Base-by-base conservation (phyloP, 108 stramenopile species). In the Bacterosira constricta region DNA sequence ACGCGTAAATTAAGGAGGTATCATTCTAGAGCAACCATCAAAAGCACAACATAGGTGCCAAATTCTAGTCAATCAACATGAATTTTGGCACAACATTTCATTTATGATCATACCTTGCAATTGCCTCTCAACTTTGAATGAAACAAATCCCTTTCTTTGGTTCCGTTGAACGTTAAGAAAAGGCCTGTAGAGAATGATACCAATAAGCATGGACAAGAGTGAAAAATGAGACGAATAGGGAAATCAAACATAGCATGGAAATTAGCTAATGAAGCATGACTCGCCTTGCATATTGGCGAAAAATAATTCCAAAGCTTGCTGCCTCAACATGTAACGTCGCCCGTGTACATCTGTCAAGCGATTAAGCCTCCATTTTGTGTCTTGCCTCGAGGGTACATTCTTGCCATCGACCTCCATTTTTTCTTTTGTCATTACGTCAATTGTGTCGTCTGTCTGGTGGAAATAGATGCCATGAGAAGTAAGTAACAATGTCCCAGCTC, bases 221-320 rank as follows among this genome's bases (percentile, higher is more conserved):
- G n/a, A n/a, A n/a, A n/a, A n/a, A n/a, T n/a, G n/a, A n/a, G n/a
- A n/a, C n/a, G n/a, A n/a, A n/a, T n/a, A n/a, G n/a, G n/a, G n/a
- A n/a, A n/a, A n/a, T 2, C 5, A 44, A 17, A 44, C 5, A 44
- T 44, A 44, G 42, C 9, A 15, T 31, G n/a, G n/a, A n/a, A n/a
- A n/a, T n/a, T n/a, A n/a, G n/a, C n/a, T n/a, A n/a, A 13, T 27
- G 13, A 32, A 17, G 9, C 5, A 31, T 31, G 29, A 54, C 53
- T 54, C 32, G 53, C 53, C 92, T 45, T 86, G 64, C 59, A 83
- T 82, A 62, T 93, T 90, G 3, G 87, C 76, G 63, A 97, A 96
- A 71, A 98, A 98, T 25, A 98, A 69, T 69, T 98, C 97, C 21
- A 98, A 38, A 0, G 93, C 96, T 49, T 93, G 94, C 30, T 90